Evolutionary conservation across 495 filamentous ascomycete species (phyloP), one percentile per base, ranked within the genome.

Genomic region (Parachaetomium inaequale): DNA sequence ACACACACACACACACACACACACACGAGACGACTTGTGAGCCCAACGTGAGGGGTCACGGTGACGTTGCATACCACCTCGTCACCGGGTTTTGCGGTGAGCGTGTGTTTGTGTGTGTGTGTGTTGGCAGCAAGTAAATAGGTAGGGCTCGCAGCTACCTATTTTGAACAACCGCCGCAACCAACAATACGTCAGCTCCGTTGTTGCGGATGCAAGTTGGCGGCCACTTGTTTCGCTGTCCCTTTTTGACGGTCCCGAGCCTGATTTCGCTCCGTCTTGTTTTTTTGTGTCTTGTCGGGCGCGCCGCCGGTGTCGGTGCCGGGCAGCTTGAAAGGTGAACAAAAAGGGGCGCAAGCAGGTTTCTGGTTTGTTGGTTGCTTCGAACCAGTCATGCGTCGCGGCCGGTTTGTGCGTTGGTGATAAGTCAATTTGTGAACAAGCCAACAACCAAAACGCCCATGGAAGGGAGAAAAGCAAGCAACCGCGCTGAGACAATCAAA

Each of bases 31-130:
- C 1, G 1, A 7, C 1, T 28, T 25, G 57, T 31, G 32, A 53
- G 50, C 58, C 58, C 58, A 59, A 59, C 46, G 14, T 51, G 46
- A 42, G 50, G 58, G 49, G 38, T 25, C 11, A 23, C 49, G 58
- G 21, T 61, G 58, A 61, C 58, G 58, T 61, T 61, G 49, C 58
- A 61, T 60, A 36, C 47, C 58, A 34, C 58, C 42, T 46, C 34
- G 38, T 17, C 57, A 12, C 19, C 12, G 19, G 32, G 31, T 47
- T 19, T 50, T 58, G 47, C 25, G 49, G 47, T 60, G 26, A 34
- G 43, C 32, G 32, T 36, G 51, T 25, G 31, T 7, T 34, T 5
- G 52, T 19, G 38, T n/a, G 55, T 55, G 55, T 23, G 55, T 46
- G 32, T 26, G 45, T 21, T 40, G 47, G 32, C 43, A 40, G 17